Base-by-base conservation (phyloP, 1,284 basidiomycete genomes). In the Tylopilus sp. region DNA sequence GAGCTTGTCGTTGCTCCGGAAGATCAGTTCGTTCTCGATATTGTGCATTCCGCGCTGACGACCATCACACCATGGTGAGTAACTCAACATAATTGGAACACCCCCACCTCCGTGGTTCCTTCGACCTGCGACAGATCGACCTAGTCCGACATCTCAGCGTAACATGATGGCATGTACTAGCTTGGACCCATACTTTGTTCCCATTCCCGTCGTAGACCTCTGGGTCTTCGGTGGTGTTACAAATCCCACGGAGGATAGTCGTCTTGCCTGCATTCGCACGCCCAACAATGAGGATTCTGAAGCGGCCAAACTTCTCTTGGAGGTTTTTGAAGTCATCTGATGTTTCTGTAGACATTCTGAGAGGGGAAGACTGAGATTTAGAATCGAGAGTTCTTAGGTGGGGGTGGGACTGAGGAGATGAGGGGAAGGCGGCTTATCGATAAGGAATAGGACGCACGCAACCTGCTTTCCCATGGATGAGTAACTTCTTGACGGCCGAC, bases 191-290 rank as follows among this genome's bases (percentile, higher is more conserved):
- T 37, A 51, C 57, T 24, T 46, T 45, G 17, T 46, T 35, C 5
- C 51, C 49, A 17, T 48, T 5, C 2, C 39, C 28, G 11, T 57
- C 37, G 6, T 25, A 45, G 24, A 57, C 37, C 31, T 60, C 50
- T 11, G 53, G 58, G 2, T 37, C 25, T 32, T 57, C 47, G 1
- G 43, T 52, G 0, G 50, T 29, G 40, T 57, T 24, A 11, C 53
- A 60, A 22, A 60, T 52, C 9, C 19, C 8, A 4, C 25, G 44
- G 5, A 59, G 53, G 8, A 59, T 46, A 11, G 53, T 59, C 24
- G 49, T 59, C 36, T 57, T 58, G 7, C 49, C 57, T 5, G 57
- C 47, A 17, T 52, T 59, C 9, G 41, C 48, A 11, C 48, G 32
- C 8, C 48, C 56, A 1, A 50, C 25, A 13, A 56, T 14, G 5